phyloP scores from a whole-genome alignment of 2,329 filamentous ascomycete genomes.

The Lasiodiplodia citricola region DNA sequence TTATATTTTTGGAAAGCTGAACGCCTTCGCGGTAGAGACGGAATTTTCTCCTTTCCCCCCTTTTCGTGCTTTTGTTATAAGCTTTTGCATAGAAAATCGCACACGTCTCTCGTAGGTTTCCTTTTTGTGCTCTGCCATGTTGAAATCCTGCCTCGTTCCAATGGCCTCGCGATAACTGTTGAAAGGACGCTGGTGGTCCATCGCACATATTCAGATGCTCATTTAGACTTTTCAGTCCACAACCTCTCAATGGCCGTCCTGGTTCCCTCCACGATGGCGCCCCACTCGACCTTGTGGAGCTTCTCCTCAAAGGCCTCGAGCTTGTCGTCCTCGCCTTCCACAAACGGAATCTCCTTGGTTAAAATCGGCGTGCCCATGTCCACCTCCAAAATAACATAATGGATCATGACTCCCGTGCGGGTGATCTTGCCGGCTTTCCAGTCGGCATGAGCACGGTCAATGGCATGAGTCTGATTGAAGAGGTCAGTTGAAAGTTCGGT shows the following conservation, averaged over 20 bases:
- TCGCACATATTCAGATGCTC: neutral
- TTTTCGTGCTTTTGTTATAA: too few relatives aligned
- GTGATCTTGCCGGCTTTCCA: constrained; percentile 71
- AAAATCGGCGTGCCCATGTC: constrained; percentile 79
- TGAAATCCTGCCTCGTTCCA: neutral
- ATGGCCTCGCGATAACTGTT: neutral
- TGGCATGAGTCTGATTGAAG: constrained; percentile 60
- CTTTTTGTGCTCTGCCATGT: too few relatives aligned
- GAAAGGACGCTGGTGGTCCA: neutral
- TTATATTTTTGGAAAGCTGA: neutral
- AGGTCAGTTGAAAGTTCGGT: neutral
- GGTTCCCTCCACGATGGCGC: constrained; percentile 78
- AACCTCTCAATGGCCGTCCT: constrained; percentile 33
- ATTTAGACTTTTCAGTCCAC: constrained; percentile 12
- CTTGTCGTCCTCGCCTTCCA: constrained; percentile 63
- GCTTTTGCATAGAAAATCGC: too few relatives aligned
- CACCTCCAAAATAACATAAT: constrained; percentile 77
- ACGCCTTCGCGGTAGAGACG: neutral
- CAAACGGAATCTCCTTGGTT: constrained; percentile 69
- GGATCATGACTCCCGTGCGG: constrained; percentile 83
- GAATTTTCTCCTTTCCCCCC: neutral
- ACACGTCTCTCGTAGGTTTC: neutral
- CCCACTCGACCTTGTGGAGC: constrained; percentile 79
- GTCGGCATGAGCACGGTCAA: constrained; percentile 77
- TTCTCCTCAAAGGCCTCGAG: constrained; percentile 71